Percentiles rank a stretch among this genome's conserved stretches.
phyloP scores from a whole-genome alignment of 768 basidiomycete species.

The Tricholoma bakamatsutake region DNA sequence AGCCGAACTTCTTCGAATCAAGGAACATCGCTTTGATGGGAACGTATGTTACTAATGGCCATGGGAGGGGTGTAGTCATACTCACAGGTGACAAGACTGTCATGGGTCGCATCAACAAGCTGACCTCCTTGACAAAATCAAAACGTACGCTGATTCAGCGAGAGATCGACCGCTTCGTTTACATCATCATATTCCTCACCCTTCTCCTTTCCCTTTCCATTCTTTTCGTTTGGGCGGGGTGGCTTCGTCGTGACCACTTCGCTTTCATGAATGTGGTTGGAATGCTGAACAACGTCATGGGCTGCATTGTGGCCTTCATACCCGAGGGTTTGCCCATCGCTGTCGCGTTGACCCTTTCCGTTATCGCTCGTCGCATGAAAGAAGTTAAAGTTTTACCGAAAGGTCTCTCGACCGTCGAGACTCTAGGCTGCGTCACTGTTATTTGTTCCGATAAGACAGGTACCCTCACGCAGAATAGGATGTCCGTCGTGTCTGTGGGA shows the following conservation, averaged over 20 bases:
- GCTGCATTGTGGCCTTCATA: constrained; percentile 33
- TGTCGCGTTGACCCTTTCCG: constrained; percentile 44
- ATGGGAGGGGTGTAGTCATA: constrained; percentile 35
- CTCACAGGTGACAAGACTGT: constrained; percentile 37
- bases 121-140: constrained; percentile 41
- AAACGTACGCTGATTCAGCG: constrained; percentile 42
- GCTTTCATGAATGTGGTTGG: constrained; percentile 42
- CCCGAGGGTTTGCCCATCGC: constrained; percentile 51
- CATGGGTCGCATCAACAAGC: constrained; percentile 51
- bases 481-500: constrained; percentile 48
- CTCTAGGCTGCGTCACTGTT: constrained; percentile 55
- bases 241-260: constrained; percentile 36
- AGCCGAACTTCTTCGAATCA: constrained; percentile 42
- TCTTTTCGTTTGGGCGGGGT: constrained; percentile 35
- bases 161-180: constrained; percentile 48
- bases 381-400: constrained; percentile 21
- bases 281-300: constrained; percentile 51
- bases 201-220: constrained; percentile 37
- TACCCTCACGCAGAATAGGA: constrained; percentile 54
- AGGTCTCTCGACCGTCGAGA: constrained; percentile 61
- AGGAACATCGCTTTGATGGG: constrained; percentile 44
- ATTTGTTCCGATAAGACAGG: constrained; percentile 55
- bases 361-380: constrained; percentile 15
- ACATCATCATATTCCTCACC: constrained; percentile 39
- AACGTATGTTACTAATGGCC: constrained; percentile 36